A percentile compares a stretch with the other conserved stretches of the same genome.
Evolutionary conservation across 768 basidiomycete species (phyloP).

Genomic region (Bullera alba): DNA sequence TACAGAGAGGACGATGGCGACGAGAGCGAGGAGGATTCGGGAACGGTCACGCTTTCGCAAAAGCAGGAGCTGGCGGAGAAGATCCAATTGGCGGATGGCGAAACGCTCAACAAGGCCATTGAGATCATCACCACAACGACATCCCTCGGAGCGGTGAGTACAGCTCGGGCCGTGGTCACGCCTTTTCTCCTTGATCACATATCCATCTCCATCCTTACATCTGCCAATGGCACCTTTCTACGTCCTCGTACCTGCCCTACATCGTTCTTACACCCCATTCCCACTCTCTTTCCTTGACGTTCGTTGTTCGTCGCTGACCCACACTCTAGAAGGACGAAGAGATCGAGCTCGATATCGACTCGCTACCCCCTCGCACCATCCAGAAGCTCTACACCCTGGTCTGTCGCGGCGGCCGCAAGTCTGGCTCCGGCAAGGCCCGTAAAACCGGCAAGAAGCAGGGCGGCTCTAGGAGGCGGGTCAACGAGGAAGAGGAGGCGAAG

Average conservation of each 20-base stretch:
- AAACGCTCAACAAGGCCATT: constrained; percentile 80
- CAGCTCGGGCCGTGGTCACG: too few relatives aligned
- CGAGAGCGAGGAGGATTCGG: constrained; percentile 29
- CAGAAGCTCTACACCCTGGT: constrained; percentile 95
- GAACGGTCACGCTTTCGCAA: constrained; percentile 74
- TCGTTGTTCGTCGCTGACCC: constrained; percentile 7
- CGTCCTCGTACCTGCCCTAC: too few relatives aligned
- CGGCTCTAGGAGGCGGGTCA: constrained; percentile 89
- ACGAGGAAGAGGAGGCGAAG: constrained; percentile 91
- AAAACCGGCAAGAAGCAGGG: constrained; percentile 60
- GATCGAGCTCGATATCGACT: constrained; percentile 96
- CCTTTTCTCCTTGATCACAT: neutral
- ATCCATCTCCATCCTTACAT: neutral
- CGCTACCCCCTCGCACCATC: constrained; percentile 74
- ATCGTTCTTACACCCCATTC: too few relatives aligned
- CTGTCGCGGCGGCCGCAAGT: constrained; percentile 48
- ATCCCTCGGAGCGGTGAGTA: constrained; percentile 81
- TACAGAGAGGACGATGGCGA: constrained; percentile 29
- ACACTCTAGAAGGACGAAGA: constrained; percentile 57
- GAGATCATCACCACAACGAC: constrained; percentile 93
- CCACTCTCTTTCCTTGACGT: neutral
- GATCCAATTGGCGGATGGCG: constrained; percentile 74
- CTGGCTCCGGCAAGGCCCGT: constrained; percentile 47
- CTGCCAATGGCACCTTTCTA: too few relatives aligned
- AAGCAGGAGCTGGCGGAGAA: constrained; percentile 98